Evolutionary conservation across 2,329 filamentous ascomycete species (phyloP), one percentile per base, ranked within the genome.

Genomic region (Epichloe festucae): DNA sequence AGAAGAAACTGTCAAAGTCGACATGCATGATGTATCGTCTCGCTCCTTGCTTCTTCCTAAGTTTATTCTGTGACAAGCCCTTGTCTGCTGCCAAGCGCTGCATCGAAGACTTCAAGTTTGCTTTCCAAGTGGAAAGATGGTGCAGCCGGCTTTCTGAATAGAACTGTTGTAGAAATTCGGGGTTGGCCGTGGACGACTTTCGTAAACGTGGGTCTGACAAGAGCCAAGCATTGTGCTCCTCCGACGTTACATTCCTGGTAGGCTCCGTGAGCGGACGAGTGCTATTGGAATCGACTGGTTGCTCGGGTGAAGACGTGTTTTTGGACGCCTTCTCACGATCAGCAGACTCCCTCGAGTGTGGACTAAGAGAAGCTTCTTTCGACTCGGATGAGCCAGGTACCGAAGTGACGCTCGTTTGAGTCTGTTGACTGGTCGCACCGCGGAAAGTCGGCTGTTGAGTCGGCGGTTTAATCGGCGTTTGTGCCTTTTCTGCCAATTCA

Each of bases 1-100:
- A 95, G 67, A 98, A 98, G 70, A 98, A 98, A 66, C 89, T 93
- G 68, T 98, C 94, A 65, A 98, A 98, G 63, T 98, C 93, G 34
- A 98, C 89, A 61, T 98, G 93, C 62, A 98, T 79, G 50, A 98
- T 77, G 60, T 97, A 98, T 48, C 86, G 74, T 54, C 90, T 77
- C 3, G 82, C 70, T 0, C 84, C 86, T 12, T 77, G 72, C 27
- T 75, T 74, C 42, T 75, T 73, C 60, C 82, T 73, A 58, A 71
- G 5, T 56, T 64, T 59, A 63, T 76, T 68, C 3, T 60, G 35
- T 61, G 74, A 51, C 54, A 73, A 58, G 0, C 70, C 68, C 61
- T 84, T 88, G 58, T 94, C 85, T 1, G 79, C 78, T 8, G 90
- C 84, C 51, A 95, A 72, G 7, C 78, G 81, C 67, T 96, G 91